Evolutionary conservation across 83 land plant genomes (phyloP).

Genomic region (Larix sibirica): DNA sequence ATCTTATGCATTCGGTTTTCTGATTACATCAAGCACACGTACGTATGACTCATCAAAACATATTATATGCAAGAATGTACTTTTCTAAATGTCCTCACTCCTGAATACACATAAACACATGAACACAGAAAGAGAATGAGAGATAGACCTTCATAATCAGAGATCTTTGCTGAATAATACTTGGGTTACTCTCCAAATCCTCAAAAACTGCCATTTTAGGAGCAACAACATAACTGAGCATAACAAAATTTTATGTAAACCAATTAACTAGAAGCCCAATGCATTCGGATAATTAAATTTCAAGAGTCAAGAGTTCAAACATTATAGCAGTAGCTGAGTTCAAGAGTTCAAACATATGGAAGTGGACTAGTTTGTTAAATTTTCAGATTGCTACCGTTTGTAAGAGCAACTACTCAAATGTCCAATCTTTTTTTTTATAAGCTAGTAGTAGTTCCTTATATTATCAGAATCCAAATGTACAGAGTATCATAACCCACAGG

Average conservation of each 20-base stretch:
- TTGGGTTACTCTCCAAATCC: constrained; percentile 29
- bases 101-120: not conserved
- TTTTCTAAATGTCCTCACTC: not conserved
- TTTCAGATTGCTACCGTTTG: too few species aligned
- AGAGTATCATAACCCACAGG: too few species aligned
- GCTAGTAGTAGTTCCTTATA: too few species aligned
- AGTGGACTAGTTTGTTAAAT: too few species aligned
- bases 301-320: too few species aligned
- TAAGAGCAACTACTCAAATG: too few species aligned
- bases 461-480: too few species aligned
- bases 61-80: not conserved
- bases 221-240: constrained; percentile 5
- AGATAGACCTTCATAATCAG: constrained; percentile 67
- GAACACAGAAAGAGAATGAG: not conserved
- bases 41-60: not conserved
- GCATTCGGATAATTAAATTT: too few species aligned
- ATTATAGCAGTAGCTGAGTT: too few species aligned
- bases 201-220: constrained; percentile 57
- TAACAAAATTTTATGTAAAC: not conserved
- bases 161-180: constrained; percentile 74
- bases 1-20: not conserved
- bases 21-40: not conserved
- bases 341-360: too few species aligned
- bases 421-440: too few species aligned
- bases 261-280: too few species aligned